Percentiles rank a stretch among this genome's conserved stretches.
Evolutionary conservation across 768 basidiomycete genomes (phyloP).

Genomic region (Psilocybe subaeruginosa): DNA sequence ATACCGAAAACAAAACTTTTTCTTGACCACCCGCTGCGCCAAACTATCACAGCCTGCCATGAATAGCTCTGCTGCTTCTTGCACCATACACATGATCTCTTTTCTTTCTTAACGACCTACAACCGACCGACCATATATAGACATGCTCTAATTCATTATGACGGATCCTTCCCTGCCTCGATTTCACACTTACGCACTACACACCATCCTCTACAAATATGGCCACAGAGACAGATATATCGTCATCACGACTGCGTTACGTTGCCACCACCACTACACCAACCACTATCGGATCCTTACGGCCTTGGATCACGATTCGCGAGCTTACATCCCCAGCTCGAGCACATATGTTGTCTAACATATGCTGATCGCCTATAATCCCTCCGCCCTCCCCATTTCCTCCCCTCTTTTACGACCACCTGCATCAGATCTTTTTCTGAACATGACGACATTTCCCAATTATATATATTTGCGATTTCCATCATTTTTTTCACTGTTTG

Average conservation of each 20-base stretch:
- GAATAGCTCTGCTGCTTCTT: neutral
- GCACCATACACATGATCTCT: neutral
- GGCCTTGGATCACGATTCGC: no score
- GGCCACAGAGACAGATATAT: neutral
- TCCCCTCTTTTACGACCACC: neutral
- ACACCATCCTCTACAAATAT: no score
- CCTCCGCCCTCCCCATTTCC: neutral
- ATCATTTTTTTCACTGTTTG: neutral
- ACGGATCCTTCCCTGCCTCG: neutral
- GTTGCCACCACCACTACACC: neutral
- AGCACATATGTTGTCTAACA: neutral
- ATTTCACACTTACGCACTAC: neutral
- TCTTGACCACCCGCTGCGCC: neutral
- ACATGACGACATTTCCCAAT: neutral
- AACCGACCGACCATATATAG: neutral
- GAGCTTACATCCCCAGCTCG: neutral
- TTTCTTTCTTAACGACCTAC: no score
- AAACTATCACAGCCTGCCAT: neutral
- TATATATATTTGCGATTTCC: neutral
- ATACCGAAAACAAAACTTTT: neutral
- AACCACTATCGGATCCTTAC: neutral
- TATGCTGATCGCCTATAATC: no score
- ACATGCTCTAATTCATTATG: neutral
- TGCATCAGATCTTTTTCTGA: neutral
- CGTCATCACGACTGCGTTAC: neutral